Base-by-base conservation (phyloP, 2,329 filamentous ascomycete species). In the Trichoderma sp. region DNA sequence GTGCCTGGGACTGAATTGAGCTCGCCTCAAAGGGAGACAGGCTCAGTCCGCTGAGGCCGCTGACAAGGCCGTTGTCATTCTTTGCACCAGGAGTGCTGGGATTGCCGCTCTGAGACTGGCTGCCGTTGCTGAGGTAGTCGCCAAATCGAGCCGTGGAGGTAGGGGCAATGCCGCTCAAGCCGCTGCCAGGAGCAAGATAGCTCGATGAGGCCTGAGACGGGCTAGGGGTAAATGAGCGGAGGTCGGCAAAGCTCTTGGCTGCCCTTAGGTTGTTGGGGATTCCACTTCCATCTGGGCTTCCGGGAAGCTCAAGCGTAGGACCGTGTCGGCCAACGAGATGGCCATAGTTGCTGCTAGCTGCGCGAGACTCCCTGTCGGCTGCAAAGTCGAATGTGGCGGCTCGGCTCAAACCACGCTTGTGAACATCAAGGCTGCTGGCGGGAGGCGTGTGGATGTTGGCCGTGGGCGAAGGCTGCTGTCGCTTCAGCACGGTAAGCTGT, bases 331-430 rank as follows among this genome's bases (percentile, higher is more conserved):
- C 90, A 68, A 97, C 86, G 2, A 91, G 87, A 74, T 89, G 89
- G 71, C 78, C 74, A 72, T 93, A 94, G 71, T 90, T 90, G 71
- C 87, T 89, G 58, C 84, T 84, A 22, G 89, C 89, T 35, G 82
- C 82, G 22, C 85, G 81, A 25, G 91, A 90, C 70, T 90, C 91
- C 64, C 92, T 87, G 61, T 92, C 88, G 70, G 93, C 91, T 71
- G 92, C 93, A 79, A 98, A 98, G 79, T 98, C 95, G 72, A 96
- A 97, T 2, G 95, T 98, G n/a, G 95, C 95, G 17, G 95, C 94
- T 70, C 95, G 90, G 81, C 93, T 97, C 39, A 99, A 83, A 5
- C 90, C 91, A 69, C 94, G 91, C 72, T 94, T 90, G 73, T 93
- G 90, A 67, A 91, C 88, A 71, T 97, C 92, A 60, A 89, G 83